A percentile compares a stretch with the other conserved stretches of the same genome.
Evolutionary conservation across 1,284 basidiomycete species (phyloP).

Genomic region (Salmacisia buchloeana): DNA sequence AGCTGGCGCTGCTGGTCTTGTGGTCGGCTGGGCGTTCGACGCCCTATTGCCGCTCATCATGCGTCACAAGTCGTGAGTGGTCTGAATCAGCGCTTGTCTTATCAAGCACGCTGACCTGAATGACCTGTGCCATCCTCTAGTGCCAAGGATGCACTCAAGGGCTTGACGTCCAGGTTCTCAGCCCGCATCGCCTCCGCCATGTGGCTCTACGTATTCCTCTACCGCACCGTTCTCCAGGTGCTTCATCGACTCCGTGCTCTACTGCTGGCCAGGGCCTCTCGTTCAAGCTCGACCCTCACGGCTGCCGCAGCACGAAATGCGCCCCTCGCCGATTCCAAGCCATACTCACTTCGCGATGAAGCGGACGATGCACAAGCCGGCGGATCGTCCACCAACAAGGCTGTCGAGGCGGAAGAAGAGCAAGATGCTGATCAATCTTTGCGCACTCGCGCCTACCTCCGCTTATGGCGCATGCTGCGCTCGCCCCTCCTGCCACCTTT

Average conservation of each 20-base stretch:
- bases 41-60: constrained; percentile 25
- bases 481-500: constrained; percentile 26
- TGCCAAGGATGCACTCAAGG: constrained; percentile 16
- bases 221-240: constrained; percentile 22
- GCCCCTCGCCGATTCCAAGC: constrained; percentile 1
- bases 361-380: not conserved
- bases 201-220: constrained; percentile 29
- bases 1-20: constrained; percentile 25
- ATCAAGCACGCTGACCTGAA: not conserved
- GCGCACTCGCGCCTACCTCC: constrained; percentile 21
- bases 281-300: not conserved
- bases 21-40: constrained; percentile 24
- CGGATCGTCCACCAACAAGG: not conserved
- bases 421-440: constrained; percentile 14
- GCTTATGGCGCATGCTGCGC: constrained; percentile 19
- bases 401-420: not conserved
- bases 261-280: constrained; percentile 10
- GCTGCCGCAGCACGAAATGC: constrained; percentile 6
- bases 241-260: constrained; percentile 20
- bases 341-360: not conserved
- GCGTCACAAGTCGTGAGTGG: constrained; percentile 23
- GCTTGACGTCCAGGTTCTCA: constrained; percentile 22
- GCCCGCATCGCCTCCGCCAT: constrained; percentile 21
- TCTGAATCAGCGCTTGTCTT: not conserved
- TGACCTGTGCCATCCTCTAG: not conserved